A percentile compares a stretch with the other conserved stretches of the same genome.
Evolutionary conservation across 2,329 filamentous ascomycete species (phyloP).

Genomic region (Waltergamsia citrina): DNA sequence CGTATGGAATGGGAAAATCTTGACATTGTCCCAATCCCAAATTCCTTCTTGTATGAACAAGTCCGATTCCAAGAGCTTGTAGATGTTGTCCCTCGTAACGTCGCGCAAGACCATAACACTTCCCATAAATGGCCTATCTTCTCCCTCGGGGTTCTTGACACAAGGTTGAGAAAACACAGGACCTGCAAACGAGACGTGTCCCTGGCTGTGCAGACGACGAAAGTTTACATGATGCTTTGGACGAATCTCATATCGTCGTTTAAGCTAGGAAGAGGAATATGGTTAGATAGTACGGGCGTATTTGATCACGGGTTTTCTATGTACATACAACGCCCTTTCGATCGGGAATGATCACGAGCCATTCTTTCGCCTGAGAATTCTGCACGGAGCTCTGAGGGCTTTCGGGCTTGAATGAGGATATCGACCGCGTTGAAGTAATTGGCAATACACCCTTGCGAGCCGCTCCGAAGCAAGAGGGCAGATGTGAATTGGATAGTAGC

Average conservation of each 20-base stretch:
- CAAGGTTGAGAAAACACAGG: conserved; percentile 1
- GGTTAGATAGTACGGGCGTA: conserved; percentile 1
- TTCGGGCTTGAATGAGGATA: conserved; percentile 1
- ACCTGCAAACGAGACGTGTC: conserved; percentile 1
- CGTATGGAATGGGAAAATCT: conserved; percentile 2
- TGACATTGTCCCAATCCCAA: conserved; percentile 2
- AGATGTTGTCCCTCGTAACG: conserved; percentile 1
- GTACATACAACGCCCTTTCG: conserved; percentile 1
- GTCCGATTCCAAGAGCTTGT: conserved; percentile 1
- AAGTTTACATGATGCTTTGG: conserved; percentile 2
- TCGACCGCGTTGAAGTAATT: conserved; percentile 1
- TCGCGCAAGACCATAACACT: conserved; percentile 2
- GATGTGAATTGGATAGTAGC: not conserved
- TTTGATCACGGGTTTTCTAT: too few species aligned
- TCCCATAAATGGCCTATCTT: conserved; percentile 1
- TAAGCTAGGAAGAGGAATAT: conserved; percentile 1
- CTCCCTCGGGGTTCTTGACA: conserved; percentile 1
- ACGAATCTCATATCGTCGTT: conserved; percentile 2
- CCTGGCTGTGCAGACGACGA: conserved; percentile 1
- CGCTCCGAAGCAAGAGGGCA: not conserved
- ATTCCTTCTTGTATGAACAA: conserved; percentile 2
- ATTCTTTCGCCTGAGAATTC: conserved; percentile 2
- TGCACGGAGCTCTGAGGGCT: not conserved
- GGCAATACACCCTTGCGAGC: not conserved
- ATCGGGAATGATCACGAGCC: conserved; percentile 2